Evolutionary conservation across 169 alveolate genomes (phyloP).

Genomic region (Theileria annulata): DNA sequence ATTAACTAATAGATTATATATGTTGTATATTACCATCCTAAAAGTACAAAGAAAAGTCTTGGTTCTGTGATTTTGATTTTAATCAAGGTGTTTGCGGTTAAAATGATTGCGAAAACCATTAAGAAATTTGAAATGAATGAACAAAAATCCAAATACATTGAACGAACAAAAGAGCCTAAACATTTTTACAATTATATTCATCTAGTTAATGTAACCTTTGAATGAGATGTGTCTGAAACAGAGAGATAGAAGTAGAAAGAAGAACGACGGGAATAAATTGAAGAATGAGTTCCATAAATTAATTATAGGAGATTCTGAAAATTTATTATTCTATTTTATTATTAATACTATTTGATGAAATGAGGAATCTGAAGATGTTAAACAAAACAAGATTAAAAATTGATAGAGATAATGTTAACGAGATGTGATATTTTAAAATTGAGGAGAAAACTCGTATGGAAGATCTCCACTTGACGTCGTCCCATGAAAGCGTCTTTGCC

Average conservation of each 20-base stretch:
- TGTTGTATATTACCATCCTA: conserved; percentile 15
- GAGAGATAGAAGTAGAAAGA: conserved; percentile 24
- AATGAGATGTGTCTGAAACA: conserved; percentile 24
- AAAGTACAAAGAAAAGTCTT: conserved; percentile 1
- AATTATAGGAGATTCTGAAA: conserved; percentile 9
- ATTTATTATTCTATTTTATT: background rate
- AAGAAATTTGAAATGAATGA: background rate
- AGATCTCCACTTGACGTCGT: conserved; percentile 52
- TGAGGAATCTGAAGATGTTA: conserved; percentile 19
- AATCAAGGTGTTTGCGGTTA: conserved; percentile 10
- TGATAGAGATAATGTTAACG: conserved; percentile 25
- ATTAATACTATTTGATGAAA: background rate
- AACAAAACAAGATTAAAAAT: conserved; percentile 17
- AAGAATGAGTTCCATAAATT: conserved; percentile 5
- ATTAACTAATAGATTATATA: too few species aligned
- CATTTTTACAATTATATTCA: background rate
- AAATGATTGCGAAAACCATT: background rate
- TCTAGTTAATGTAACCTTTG: conserved; percentile 22
- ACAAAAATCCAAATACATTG: background rate
- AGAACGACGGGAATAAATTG: conserved; percentile 22
- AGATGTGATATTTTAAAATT: conserved; percentile 38
- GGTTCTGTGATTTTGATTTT: conserved; percentile 7
- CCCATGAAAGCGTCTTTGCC: conserved; percentile 37
- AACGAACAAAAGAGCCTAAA: background rate
- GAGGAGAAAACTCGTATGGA: conserved; percentile 21